Percentiles rank a stretch among this genome's conserved stretches.
phyloP scores from a whole-genome alignment of 2,329 filamentous ascomycete genomes.

The Alternaria conjuncta region DNA sequence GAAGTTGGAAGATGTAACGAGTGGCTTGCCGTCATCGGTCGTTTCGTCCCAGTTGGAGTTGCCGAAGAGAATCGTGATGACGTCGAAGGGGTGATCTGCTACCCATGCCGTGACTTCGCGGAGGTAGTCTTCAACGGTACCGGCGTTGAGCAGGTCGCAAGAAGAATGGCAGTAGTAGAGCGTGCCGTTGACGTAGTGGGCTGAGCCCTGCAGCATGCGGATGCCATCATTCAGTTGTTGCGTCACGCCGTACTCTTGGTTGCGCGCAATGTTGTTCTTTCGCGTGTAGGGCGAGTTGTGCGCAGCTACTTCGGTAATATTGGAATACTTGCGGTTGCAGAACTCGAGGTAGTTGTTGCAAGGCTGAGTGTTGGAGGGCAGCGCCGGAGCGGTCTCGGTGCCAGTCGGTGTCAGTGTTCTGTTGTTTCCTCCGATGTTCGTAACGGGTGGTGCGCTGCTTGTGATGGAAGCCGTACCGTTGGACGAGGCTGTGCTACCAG shows the following conservation, averaged over 20 bases:
- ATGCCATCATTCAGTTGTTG: slow-evolving; percentile 51
- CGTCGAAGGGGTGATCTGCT: slow-evolving; percentile 78
- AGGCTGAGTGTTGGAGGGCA: slow-evolving; percentile 50
- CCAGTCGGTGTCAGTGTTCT: slow-evolving; percentile 31
- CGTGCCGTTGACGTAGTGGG: slow-evolving; percentile 63
- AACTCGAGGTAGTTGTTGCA: slow-evolving; percentile 52
- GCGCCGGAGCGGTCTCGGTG: slow-evolving; percentile 31
- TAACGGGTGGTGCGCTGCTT: slow-evolving; percentile 28
- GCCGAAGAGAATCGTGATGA: slow-evolving; percentile 85
- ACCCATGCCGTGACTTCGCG: slow-evolving; percentile 76
- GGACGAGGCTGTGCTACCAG: slow-evolving; percentile 19
- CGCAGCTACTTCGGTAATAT: slow-evolving; percentile 51
- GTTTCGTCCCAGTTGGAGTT: slow-evolving; percentile 65
- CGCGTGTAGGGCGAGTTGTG: slow-evolving; percentile 49
- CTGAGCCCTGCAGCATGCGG: slow-evolving; percentile 64
- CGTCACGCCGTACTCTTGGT: slow-evolving; percentile 47
- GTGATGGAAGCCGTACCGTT: slow-evolving; percentile 26
- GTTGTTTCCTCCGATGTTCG: slow-evolving; percentile 36
- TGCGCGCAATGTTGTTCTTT: slow-evolving; percentile 44
- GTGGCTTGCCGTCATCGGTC: slow-evolving; percentile 47
- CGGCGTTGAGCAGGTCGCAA: slow-evolving; percentile 84
- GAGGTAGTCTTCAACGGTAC: slow-evolving; percentile 79
- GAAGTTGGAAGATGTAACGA: slow-evolving; percentile 69
- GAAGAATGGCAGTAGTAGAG: slow-evolving; percentile 85
- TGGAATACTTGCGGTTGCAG: slow-evolving; percentile 48